Conservation (phyloP, 1,139 yeast species). For the Groenewaldozyma auringiensis region DNA sequence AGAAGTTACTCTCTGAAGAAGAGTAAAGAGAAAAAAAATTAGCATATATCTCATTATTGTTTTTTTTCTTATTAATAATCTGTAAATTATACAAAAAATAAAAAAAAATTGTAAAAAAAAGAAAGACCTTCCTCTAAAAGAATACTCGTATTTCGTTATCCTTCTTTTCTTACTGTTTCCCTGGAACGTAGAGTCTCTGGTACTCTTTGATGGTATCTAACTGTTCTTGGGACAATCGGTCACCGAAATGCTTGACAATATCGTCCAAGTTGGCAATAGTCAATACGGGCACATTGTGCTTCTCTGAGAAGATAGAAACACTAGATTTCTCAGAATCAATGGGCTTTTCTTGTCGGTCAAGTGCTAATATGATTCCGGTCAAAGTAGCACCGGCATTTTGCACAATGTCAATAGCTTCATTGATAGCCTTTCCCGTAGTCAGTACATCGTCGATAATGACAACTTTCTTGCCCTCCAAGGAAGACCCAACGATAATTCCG, state of each 20-base stretch:
- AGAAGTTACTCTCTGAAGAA: slow-evolving; percentile 63
- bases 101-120: too few species aligned
- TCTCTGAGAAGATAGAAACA: slow-evolving; percentile 67
- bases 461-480: slow-evolving; percentile 60
- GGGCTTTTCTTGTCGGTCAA: slow-evolving; percentile 91
- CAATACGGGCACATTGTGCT: slow-evolving; percentile 71
- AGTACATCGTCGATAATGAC: slow-evolving; percentile 93
- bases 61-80: too few species aligned
- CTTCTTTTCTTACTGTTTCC: slow-evolving; percentile 3
- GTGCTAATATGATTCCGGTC: slow-evolving; percentile 80
- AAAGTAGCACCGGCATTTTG: slow-evolving; percentile 61
- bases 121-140: neutral
- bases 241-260: slow-evolving; percentile 54
- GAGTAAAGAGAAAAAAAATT: slow-evolving; percentile 9
- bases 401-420: slow-evolving; percentile 84
- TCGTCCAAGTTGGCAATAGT: slow-evolving; percentile 73
- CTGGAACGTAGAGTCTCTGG: slow-evolving; percentile 25
- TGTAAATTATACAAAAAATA: slow-evolving; percentile 2
- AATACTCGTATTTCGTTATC: neutral
- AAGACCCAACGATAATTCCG: slow-evolving; percentile 84
- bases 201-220: slow-evolving; percentile 30
- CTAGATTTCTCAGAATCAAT: slow-evolving; percentile 59
- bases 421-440: slow-evolving; percentile 98
- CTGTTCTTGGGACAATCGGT: slow-evolving; percentile 39
- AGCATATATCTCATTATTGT: too few species aligned